Evolutionary conservation across 306 rosid genomes (phyloP).

Genomic region (Dalbergia cultrata): DNA sequence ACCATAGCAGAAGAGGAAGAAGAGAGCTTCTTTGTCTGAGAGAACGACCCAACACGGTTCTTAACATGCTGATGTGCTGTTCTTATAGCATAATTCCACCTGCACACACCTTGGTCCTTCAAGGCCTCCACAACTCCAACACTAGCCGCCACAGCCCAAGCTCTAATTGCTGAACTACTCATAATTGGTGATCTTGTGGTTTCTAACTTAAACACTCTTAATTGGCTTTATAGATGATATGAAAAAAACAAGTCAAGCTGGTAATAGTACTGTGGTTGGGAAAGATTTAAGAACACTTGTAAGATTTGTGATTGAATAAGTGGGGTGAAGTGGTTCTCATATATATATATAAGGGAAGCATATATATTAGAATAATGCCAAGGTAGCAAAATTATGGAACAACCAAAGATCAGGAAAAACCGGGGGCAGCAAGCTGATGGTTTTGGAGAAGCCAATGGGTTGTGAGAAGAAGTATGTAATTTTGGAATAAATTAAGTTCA

Average conservation of each 20-base stretch:
- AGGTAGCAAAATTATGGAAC: background rate
- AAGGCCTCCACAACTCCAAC: conserved; percentile 2
- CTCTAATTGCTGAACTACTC: background rate
- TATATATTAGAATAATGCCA: background rate
- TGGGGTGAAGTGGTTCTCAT: background rate
- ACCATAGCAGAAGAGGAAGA: background rate
- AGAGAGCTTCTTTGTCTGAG: background rate
- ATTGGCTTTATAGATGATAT: background rate
- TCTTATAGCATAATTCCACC: background rate
- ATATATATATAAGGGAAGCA: background rate
- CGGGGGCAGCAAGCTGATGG: background rate
- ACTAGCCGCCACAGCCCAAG: background rate
- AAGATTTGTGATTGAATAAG: too few relatives aligned
- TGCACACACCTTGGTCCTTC: background rate
- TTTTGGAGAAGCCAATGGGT: background rate
- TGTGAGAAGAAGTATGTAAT: too few relatives aligned
- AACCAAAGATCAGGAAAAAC: background rate
- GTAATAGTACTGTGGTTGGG: too few relatives aligned
- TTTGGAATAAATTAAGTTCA: too few relatives aligned
- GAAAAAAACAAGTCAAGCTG: background rate
- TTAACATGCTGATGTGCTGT: background rate
- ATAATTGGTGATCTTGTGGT: background rate
- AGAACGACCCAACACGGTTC: background rate
- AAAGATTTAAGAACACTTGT: too few relatives aligned
- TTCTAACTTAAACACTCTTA: background rate